A percentile compares a stretch with the other conserved stretches of the same genome.
Evolutionary conservation across 164 flowering plant genomes (phyloP).

Genomic region (Platanus orientalis): DNA sequence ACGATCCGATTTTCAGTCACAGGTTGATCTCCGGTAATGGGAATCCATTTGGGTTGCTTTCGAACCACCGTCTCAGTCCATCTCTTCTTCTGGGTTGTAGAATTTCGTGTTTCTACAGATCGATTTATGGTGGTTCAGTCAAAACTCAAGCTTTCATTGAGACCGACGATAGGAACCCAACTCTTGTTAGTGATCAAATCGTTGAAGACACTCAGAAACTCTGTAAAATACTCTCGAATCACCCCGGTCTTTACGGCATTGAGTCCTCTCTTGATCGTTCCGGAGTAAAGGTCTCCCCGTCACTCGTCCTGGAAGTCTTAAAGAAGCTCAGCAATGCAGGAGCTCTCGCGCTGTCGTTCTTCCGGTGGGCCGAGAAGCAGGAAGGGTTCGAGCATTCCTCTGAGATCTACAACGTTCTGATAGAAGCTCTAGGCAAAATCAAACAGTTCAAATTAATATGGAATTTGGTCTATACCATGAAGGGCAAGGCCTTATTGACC

Average conservation of each 20-base stretch:
- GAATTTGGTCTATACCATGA: constrained; percentile 58
- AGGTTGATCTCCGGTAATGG: not conserved
- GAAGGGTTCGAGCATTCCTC: constrained; percentile 40
- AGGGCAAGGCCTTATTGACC: constrained; percentile 38
- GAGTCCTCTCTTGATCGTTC: constrained; percentile 32
- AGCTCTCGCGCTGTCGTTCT: constrained; percentile 20
- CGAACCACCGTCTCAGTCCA: not conserved
- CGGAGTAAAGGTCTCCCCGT: constrained; percentile 30
- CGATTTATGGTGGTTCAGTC: constrained; percentile 15
- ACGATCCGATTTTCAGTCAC: not conserved
- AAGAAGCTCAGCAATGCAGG: constrained; percentile 36
- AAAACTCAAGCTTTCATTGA: constrained; percentile 5
- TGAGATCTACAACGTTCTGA: constrained; percentile 57
- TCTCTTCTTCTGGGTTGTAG: constrained; percentile 6
- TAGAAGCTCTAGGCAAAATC: constrained; percentile 76
- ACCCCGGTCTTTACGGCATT: constrained; percentile 14
- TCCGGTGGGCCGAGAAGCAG: constrained; percentile 44
- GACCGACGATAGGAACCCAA: constrained; percentile 8
- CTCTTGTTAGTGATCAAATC: not conserved
- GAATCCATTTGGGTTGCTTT: not conserved
- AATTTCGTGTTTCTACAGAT: constrained; percentile 16
- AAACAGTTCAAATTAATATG: constrained; percentile 70
- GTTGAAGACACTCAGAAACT: constrained; percentile 35
- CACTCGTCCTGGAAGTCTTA: constrained; percentile 54
- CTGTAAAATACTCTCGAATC: constrained; percentile 39